Base-by-base conservation (phyloP, 345 rosid genomes). In the Anacardium occidentale region DNA sequence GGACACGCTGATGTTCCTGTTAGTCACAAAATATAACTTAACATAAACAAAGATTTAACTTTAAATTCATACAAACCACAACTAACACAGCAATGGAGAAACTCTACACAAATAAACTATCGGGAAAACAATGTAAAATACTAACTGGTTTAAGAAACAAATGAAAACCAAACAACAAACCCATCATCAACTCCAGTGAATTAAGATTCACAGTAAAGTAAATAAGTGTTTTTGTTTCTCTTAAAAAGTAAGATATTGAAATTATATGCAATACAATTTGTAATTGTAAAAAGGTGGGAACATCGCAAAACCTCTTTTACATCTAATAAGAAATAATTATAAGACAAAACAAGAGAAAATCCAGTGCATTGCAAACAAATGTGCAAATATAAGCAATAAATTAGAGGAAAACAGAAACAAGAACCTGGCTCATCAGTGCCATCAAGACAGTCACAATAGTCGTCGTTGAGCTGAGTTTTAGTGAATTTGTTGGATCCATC, bases 1-100 rank as follows among this genome's bases (percentile, higher is more conserved):
- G 97, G 98, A 80, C 98, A 96, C 13, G 99, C 99, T 3, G 99
- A 88, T 62, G 99, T 96, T 61, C 99, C 99, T 93, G 75, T 42
- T 77, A 48, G 7, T 56, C 47, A 55, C 21, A 59, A 71, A 21
- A 32, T 62, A 64, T 47, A 64, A 24, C 21, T 32, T 44, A 45
- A 60, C 4, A 63, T 9, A 45, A n/a, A 21, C 8, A 12, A 20
- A 68, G 51, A 71, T 3, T 24, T 14, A 22, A 47, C 11, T 37
- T 20, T 7, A 73, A 17, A 45, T 13, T 54, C 21, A 34, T 20
- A 64, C 40, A 61, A 62, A 62, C 15, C 29, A 25, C 48, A 10
- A 18, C 11, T 10, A 37, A 63, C 54, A 32, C 11, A 47, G n/a
- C 51, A 44, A 47, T n/a, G 65, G 29, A 24, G 26, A 73, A 58